These are phyloP conservation scores for Crucibulum laeve DNA, from an alignment of 768 basidiomycete species.

Conservation along the genomic window DNA sequence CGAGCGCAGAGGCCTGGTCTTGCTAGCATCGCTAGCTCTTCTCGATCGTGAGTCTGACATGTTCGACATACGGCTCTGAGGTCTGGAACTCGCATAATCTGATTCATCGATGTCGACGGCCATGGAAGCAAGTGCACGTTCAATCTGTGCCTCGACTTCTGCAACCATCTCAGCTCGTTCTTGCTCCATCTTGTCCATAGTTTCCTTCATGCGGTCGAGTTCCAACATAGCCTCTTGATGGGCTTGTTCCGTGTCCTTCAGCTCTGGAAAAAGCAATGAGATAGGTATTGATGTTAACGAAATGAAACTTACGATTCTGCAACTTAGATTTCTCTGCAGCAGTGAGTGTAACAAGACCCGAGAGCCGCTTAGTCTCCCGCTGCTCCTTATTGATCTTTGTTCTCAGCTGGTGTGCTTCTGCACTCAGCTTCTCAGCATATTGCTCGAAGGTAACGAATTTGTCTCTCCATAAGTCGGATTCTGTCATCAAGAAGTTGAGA, in stretches of 20 bases:
- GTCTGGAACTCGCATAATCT: slow-evolving; percentile 68
- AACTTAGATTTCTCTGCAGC: slow-evolving; percentile 76
- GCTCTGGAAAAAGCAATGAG: slow-evolving; percentile 41
- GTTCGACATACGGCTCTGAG: slow-evolving; percentile 61
- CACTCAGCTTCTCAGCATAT: slow-evolving; percentile 87
- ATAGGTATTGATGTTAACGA: neutral
- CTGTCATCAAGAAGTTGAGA: slow-evolving; percentile 90
- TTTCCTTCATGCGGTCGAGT: slow-evolving; percentile 75
- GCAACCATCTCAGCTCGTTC: slow-evolving; percentile 88
- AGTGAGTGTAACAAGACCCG: slow-evolving; percentile 73
- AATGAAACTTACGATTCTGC: slow-evolving; percentile 60
- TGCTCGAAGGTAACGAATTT: slow-evolving; percentile 94
- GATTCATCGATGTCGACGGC: slow-evolving; percentile 76
- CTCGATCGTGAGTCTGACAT: slow-evolving; percentile 55
- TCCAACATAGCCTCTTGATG: slow-evolving; percentile 80
- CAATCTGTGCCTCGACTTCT: slow-evolving; percentile 91
- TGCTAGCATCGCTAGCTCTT: slow-evolving; percentile 54
- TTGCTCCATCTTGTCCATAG: slow-evolving; percentile 84
- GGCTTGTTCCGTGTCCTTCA: slow-evolving; percentile 76
- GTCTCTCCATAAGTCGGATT: slow-evolving; percentile 86
- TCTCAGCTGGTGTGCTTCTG: slow-evolving; percentile 81
- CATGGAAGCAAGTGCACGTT: slow-evolving; percentile 82
- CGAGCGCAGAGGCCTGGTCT: slow-evolving; percentile 55
- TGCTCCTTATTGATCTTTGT: slow-evolving; percentile 90
- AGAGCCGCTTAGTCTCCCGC: slow-evolving; percentile 80